Evolutionary conservation across 352 stramenopile genomes (phyloP), one percentile per base, ranked within the genome.

Genomic region (Hyaloperonospora brassicae): DNA sequence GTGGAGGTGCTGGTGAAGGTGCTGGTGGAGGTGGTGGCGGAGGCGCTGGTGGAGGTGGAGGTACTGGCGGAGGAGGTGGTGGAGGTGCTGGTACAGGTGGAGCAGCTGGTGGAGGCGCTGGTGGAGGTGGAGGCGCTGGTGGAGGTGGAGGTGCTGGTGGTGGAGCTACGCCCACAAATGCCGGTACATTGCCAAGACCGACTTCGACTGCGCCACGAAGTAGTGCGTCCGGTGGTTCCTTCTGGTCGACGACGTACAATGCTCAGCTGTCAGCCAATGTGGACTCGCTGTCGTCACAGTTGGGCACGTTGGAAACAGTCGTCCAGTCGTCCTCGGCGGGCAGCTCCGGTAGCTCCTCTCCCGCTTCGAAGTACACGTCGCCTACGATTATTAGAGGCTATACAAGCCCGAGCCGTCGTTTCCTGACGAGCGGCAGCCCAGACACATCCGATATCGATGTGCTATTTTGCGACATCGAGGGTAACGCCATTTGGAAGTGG

Each of bases 401-500:
- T 21, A 67, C 60, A 14, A 61, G 53, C 30, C 59, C 75, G 24
- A 67, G 48, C 34, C 67, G 74, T 50, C 74, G 77, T 53, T 65
- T 68, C 48, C 58, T 78, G 31, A 59, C 64, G 3, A 62, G 57
- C 24, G 52, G 40, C 44, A 66, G 49, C 40, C 61, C 54, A 12
- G 55, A 70, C 48, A 58, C 56, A 24, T 66, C 58, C 12, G 71
- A 68, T 51, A 65, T 79, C 43, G 67, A 85, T 48, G 62, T 88
- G 27, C 61, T 85, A 10, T 88, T 88, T 67, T 88, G 78, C 51
- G 78, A 88, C 59, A 70, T 88, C 30, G 63, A 62, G 36, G 78
- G 78, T 44, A 88, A 88, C 31, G 78, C 78, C 30, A 83, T 88
- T 39, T 88, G 78, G 78, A 85, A 85, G 61, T 85, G 70, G 73